Percentiles rank a stretch among this genome's conserved stretches.
Evolutionary conservation across 305 asterid genomes (phyloP).

Genomic region (Solanum hybrid): DNA sequence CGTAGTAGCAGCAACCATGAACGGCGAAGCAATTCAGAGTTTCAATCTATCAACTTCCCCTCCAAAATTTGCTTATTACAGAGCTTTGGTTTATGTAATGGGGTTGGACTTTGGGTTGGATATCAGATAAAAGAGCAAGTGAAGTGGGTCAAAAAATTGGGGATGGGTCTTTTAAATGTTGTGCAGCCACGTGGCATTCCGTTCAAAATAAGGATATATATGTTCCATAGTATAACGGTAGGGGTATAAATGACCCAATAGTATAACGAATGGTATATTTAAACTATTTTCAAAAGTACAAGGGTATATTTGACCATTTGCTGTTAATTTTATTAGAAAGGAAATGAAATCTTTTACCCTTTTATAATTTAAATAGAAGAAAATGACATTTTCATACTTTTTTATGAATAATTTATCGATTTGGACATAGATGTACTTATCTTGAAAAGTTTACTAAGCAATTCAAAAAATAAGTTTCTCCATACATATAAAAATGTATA

Average conservation of each 20-base stretch:
- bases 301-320: no score
- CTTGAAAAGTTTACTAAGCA: no score
- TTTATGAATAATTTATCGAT: no score
- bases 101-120: neutral
- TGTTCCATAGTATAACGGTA: neutral
- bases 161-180: neutral
- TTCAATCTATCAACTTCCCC: neutral
- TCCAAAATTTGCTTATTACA: neutral
- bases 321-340: neutral
- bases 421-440: no score
- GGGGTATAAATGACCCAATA: neutral
- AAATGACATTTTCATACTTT: no score
- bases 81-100: neutral
- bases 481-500: no score
- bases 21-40: neutral
- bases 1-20: neutral
- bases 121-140: neutral
- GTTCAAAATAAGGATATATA: no score
- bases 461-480: no score
- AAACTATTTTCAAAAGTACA: no score
- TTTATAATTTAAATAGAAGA: no score
- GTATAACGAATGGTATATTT: no score
- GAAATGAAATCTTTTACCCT: no score
- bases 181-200: neutral
- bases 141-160: neutral